Evolutionary conservation across 2,329 filamentous ascomycete species (phyloP), one percentile per base, ranked within the genome.

Genomic region (Pseudogymnoascus verrucosus): DNA sequence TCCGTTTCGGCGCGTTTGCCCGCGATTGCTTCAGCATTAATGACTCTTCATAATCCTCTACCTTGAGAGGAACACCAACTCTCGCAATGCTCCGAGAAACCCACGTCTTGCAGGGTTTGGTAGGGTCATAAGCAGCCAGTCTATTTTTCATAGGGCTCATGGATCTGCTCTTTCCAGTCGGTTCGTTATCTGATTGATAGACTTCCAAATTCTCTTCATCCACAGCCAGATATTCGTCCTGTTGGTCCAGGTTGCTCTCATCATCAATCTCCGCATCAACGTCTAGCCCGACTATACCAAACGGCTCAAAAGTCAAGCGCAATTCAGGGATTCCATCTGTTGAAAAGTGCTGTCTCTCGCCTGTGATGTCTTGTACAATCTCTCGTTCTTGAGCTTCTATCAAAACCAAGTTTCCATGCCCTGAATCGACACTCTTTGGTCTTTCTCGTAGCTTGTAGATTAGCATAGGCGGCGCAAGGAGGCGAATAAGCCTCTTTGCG

Each of bases 401-500:
- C 60, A 75, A 64, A 66, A 77, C 68, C 5, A 70, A 36, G 62
- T 78, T 73, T 10, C 71, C 71, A 12, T 73, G 65, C 23, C 69
- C 68, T 19, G 74, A 68, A 72, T 73, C 26, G 73, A 75, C 64
- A 72, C 78, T 62, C 73, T 75, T 66, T 67, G 79, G 74, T 69
- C 73, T 68, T 68, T 67, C 71, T 70, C 70, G 80, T 67, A 87
- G 79, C 65, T 83, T 86, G 65, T 83, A 84, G 12, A 86, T 80
- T 2, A 98, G 78, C 1, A 98, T 76, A 6, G 88, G 86, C 10
- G 91, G 90, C 0, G 91, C 89, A 10, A 98, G 78, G 28, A 90
- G 88, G 12, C 88, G 84, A 28, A 96, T 87, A 65, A 96, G 90
- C 71, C 96, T 96, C 71, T 89, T 84, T 14, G 93, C 92, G 0